Base-by-base conservation (phyloP, 164 flowering plant species). In the Vitis rotundifolia region DNA sequence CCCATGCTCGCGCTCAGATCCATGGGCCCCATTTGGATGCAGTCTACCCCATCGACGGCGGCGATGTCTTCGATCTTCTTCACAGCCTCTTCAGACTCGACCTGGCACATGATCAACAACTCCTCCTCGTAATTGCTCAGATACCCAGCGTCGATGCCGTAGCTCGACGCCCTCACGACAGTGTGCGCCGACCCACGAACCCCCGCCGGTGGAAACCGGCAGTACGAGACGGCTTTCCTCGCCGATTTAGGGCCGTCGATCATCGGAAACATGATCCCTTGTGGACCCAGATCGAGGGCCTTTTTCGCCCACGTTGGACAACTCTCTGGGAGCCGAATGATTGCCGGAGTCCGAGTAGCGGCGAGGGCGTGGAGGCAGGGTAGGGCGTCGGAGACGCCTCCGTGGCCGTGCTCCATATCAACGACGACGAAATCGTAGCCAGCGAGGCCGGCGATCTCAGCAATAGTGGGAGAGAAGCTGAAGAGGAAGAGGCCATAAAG, bases 181-280 rank as follows among this genome's bases (percentile, higher is more conserved):
- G 92, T 68, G 64, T 94, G 97, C 13, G 97, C 97, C 49, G 97
- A 87, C 3, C 98, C 98, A 1, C 97, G 94, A 67, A 91, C 71
- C 1, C 97, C 97, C n/a, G 66, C 77, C 0, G 97, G 97, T 1
- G 97, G 98, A 63, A 85, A 94, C 1, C 87, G 77, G 79, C 97
- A 89, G 66, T 85, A 92, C 9, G 93, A 90, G 15, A 91, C 97
- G 2, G 94, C 93, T 16, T 84, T 83, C 51, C 62, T 70, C 4
- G 97, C 97, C 51, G 56, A 69, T 26, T 87, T 80, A 0, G 88
- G 79, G 70, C 68, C 54, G 1, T 94, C 94, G 71, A 94, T 84
- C 96, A 90, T 92, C 14, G 98, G 98, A 63, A 94, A 91, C 98
- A 94, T 92, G 73, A 94, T 82, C 16, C 98, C 98, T 47, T 87